These are phyloP conservation scores for Tylopilus sp. DNA, from an alignment of 768 basidiomycete genomes.

Conservation along the genomic window DNA sequence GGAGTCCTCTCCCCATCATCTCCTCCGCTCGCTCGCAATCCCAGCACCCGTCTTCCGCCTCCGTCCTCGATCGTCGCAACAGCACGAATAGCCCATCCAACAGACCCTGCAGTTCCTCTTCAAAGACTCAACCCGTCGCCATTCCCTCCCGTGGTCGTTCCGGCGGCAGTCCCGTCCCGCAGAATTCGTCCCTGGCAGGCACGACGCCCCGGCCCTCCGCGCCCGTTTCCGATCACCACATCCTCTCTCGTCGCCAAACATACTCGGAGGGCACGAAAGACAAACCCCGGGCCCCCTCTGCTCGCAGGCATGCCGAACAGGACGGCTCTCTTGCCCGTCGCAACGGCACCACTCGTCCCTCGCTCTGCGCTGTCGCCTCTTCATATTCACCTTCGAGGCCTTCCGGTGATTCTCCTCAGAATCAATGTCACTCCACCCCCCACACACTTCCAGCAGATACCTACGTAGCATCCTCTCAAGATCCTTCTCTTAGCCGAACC, in stretches of 20 bases:
- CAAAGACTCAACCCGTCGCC: constrained; percentile 36
- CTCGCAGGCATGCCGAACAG: constrained; percentile 56
- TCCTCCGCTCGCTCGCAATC: constrained; percentile 30
- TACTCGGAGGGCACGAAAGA: constrained; percentile 51
- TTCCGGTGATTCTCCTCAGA: constrained; percentile 19
- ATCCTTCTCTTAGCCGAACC: constrained; percentile 32
- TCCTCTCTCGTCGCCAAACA: constrained; percentile 47
- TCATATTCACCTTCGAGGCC: constrained; percentile 24
- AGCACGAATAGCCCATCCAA: constrained; percentile 34
- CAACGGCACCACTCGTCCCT: constrained; percentile 45
- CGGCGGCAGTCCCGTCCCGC: constrained; percentile 47
- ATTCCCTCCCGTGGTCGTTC: constrained; percentile 48
- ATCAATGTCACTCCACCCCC: constrained; percentile 16
- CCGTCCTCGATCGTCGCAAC: constrained; percentile 45
- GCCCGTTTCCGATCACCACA: constrained; percentile 42
- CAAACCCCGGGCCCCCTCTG: constrained; percentile 58
- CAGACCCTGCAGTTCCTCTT: constrained; percentile 25
- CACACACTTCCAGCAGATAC: constrained; percentile 24
- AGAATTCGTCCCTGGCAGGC: constrained; percentile 16
- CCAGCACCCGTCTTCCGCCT: constrained; percentile 28
- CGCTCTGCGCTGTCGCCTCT: constrained; percentile 40
- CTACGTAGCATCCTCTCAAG: constrained; percentile 27
- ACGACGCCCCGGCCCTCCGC: constrained; percentile 32
- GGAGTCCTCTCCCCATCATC: constrained; percentile 32
- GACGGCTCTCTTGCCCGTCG: constrained; percentile 46